These are phyloP conservation scores for Eudorina sp. DNA, from an alignment of 139 green algal genomes.

Conservation along the genomic window DNA sequence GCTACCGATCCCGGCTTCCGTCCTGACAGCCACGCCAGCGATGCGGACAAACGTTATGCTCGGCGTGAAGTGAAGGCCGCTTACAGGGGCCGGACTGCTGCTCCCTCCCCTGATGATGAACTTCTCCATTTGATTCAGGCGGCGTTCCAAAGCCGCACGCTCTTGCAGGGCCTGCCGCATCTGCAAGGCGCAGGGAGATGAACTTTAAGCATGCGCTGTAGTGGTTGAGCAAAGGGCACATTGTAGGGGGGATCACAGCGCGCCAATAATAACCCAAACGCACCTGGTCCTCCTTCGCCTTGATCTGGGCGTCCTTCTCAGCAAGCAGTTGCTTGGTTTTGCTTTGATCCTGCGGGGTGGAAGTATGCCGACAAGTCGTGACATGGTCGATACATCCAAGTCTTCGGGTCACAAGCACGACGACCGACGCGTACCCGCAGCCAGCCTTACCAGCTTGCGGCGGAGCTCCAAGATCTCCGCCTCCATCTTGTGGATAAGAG, in stretches of 20 bases:
- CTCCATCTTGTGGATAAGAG: conserved; percentile 82
- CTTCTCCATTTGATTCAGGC: conserved; percentile 65
- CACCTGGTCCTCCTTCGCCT: conserved; percentile 53
- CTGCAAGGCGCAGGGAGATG: not conserved
- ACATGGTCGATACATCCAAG: conserved; percentile 2
- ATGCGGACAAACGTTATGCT: too few relatives aligned
- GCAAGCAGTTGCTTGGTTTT: conserved; percentile 20
- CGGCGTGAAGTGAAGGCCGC: too few relatives aligned
- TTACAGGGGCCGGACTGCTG: conserved; percentile 17
- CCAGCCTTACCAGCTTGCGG: conserved; percentile 59
- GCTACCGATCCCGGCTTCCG: too few relatives aligned
- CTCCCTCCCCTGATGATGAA: conserved; percentile 45
- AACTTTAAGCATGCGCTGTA: too few relatives aligned
- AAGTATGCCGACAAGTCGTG: too few relatives aligned
- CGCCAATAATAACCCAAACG: too few relatives aligned
- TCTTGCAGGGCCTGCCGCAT: conserved; percentile 38
- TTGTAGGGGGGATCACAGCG: too few relatives aligned
- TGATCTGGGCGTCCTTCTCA: conserved; percentile 48
- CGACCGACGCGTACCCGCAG: not conserved
- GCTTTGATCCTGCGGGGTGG: not conserved
- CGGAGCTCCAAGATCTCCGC: conserved; percentile 79
- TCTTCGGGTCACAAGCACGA: not conserved
- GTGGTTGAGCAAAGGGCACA: not conserved
- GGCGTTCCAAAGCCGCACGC: conserved; percentile 48
- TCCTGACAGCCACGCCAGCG: too few relatives aligned